Conservation (phyloP, 2,329 filamentous ascomycete genomes). For the Fusarium fujikuroi region DNA sequence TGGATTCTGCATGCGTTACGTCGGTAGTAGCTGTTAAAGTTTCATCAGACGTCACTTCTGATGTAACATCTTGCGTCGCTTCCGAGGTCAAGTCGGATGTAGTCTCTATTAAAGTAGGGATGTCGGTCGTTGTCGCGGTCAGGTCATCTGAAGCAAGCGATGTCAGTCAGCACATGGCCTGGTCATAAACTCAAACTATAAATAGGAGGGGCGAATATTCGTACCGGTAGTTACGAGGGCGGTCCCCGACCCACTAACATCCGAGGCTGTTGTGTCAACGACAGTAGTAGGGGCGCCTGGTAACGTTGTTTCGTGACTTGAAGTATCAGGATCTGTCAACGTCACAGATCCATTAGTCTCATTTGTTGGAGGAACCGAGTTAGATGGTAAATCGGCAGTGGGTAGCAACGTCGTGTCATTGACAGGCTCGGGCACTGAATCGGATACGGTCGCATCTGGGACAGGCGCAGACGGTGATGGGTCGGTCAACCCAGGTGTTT, state of each 20-base stretch:
- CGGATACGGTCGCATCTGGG: slow-evolving; percentile 28
- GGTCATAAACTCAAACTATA: slow-evolving; percentile 20
- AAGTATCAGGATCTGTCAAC: slow-evolving; percentile 17
- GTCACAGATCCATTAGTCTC: slow-evolving; percentile 24
- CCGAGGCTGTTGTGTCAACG: slow-evolving; percentile 26
- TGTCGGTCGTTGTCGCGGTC: slow-evolving; percentile 31
- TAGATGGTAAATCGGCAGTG: slow-evolving; percentile 26
- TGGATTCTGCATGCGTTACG: slow-evolving; percentile 10
- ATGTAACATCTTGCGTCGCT: slow-evolving; percentile 18
- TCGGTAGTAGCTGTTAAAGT: slow-evolving; percentile 26
- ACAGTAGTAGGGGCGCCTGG: slow-evolving; percentile 29
- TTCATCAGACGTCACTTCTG: slow-evolving; percentile 22
- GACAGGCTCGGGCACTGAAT: slow-evolving; percentile 24
- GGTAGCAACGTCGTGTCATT: slow-evolving; percentile 29
- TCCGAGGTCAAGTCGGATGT: slow-evolving; percentile 32
- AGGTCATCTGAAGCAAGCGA: slow-evolving; percentile 25
- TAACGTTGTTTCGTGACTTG: slow-evolving; percentile 31
- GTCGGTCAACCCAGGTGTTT: slow-evolving; percentile 38
- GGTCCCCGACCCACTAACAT: slow-evolving; percentile 32
- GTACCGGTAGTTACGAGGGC: slow-evolving; percentile 36
- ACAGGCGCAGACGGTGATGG: slow-evolving; percentile 26
- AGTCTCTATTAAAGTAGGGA: slow-evolving; percentile 29
- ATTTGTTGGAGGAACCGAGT: slow-evolving; percentile 5
- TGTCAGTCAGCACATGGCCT: slow-evolving; percentile 28
- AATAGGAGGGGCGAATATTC: slow-evolving; percentile 27